Conservation (phyloP, 1,284 basidiomycete species). For the Exsudoporus floridanus region DNA sequence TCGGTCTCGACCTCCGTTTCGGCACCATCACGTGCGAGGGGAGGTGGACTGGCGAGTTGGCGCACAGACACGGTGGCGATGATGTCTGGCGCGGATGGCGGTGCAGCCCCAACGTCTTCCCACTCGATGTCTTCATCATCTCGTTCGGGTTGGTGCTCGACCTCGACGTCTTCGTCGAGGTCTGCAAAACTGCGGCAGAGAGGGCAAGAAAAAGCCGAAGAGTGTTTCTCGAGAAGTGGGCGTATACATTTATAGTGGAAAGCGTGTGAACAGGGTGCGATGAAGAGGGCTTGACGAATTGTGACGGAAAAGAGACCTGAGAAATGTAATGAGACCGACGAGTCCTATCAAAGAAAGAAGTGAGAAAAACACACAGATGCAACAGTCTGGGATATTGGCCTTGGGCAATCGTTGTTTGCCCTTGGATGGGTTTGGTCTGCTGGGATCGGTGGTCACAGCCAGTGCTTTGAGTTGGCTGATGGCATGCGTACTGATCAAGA, state of each 20-base stretch:
- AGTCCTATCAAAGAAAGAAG: neutral
- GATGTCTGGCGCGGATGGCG: neutral
- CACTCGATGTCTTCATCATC: slow-evolving; percentile 35
- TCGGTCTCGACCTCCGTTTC: slow-evolving; percentile 62
- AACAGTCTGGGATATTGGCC: slow-evolving; percentile 81
- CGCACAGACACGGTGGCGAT: slow-evolving; percentile 14
- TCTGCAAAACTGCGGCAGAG: slow-evolving; percentile 93
- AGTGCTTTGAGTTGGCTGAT: slow-evolving; percentile 80
- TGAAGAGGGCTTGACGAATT: slow-evolving; percentile 95
- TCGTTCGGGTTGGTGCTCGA: slow-evolving; percentile 42
- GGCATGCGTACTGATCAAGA: slow-evolving; percentile 61
- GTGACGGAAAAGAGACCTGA: slow-evolving; percentile 88
- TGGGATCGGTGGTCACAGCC: slow-evolving; percentile 39
- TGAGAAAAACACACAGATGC: slow-evolving; percentile 76
- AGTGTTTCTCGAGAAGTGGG: slow-evolving; percentile 82
- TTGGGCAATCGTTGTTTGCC: slow-evolving; percentile 43
- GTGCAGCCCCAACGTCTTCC: slow-evolving; percentile 23
- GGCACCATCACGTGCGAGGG: slow-evolving; percentile 40
- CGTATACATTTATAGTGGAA: slow-evolving; percentile 99
- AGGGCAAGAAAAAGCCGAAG: slow-evolving; percentile 94
- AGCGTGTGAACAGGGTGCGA: slow-evolving; percentile 94
- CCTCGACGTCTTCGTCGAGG: slow-evolving; percentile 94
- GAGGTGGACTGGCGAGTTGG: slow-evolving; percentile 20
- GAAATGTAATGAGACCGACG: neutral
- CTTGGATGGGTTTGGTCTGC: slow-evolving; percentile 19